Conservation (phyloP, 2,329 filamentous ascomycete genomes). For the Trematosphaeria pertusa region DNA sequence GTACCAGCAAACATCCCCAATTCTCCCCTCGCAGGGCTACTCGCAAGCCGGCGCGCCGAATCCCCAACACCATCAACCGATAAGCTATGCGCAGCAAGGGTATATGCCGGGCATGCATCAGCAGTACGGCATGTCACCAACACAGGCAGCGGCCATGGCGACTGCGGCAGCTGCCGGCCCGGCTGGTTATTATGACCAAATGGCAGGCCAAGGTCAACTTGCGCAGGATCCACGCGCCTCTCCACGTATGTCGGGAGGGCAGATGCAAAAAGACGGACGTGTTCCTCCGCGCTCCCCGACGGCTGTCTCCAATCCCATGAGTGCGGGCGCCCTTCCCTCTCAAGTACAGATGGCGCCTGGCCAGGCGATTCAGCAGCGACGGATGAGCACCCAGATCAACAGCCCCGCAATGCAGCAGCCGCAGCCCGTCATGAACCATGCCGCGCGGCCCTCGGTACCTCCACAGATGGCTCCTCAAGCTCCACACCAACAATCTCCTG, state of each 20-base stretch:
- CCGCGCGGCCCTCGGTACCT: constrained; percentile 59
- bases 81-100: constrained; percentile 83
- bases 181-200: constrained; percentile 70
- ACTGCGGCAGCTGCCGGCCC: constrained; percentile 91
- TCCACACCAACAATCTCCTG: constrained; percentile 75
- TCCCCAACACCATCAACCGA: constrained; percentile 69
- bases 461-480: constrained; percentile 61
- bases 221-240: constrained; percentile 67
- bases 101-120: constrained; percentile 77
- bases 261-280: constrained; percentile 71
- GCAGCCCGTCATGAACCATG: constrained; percentile 78
- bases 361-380: constrained; percentile 45
- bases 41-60: constrained; percentile 71
- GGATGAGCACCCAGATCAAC: constrained; percentile 52
- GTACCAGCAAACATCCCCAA: constrained; percentile 75
- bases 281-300: constrained; percentile 79
- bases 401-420: constrained; percentile 67
- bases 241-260: constrained; percentile 74
- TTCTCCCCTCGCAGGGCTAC: constrained; percentile 75
- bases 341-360: constrained; percentile 49
- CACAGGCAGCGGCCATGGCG: constrained; percentile 91
- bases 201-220: constrained; percentile 67
- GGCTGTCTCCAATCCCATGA: constrained; percentile 69
- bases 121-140: constrained; percentile 77
- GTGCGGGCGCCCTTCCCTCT: constrained; percentile 44